Evolutionary conservation across 192 early-diverging fungal genomes (phyloP), one percentile per base, ranked within the genome.

Genomic region (Paraglomus occultum): DNA sequence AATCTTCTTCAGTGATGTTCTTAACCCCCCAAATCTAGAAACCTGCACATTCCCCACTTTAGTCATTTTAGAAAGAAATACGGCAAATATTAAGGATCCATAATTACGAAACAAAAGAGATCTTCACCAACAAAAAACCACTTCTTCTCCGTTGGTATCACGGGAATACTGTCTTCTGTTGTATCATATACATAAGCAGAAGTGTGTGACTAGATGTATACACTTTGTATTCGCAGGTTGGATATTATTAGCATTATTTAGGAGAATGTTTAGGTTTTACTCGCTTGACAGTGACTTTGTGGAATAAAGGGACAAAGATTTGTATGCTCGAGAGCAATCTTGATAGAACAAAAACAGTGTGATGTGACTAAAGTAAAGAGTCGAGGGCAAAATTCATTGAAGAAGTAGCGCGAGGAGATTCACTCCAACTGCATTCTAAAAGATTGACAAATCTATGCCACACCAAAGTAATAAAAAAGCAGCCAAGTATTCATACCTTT

Each of bases 401-500:
- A 18, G 70, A 46, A 44, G 57, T 50, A 70, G 57, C 18, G 42
- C 22, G 47, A 47, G 45, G 57, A 44, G 39, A 31, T 31, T 31
- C 31, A 31, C 31, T 23, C 61, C 61, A 63, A 63, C 61, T 18
- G 48, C 42, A 8, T 18, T 43, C 48, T 46, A 63, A 44, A 63
- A 72, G 18, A 20, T 52, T 31, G 52, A 51, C 17, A 38, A 22
- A 54, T 63, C 50, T 53, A 20, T 55, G 11, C 15, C 45, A 59
- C 50, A 54, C 39, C 9, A 23, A n/a, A 62, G 45, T 22, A 58
- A 22, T 67, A 69, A 43, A 54, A 18, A 44, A 14, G 39, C 10
- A 44, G 20, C 14, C 14, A 54, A 38, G 42, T 45, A 45, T 40
- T n/a, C 42, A 40, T 78, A 92, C 92, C 87, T 94, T 94, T 73